Conservation (phyloP, 176 grass and related monocot species). For the Bothriochloa decipiens region DNA sequence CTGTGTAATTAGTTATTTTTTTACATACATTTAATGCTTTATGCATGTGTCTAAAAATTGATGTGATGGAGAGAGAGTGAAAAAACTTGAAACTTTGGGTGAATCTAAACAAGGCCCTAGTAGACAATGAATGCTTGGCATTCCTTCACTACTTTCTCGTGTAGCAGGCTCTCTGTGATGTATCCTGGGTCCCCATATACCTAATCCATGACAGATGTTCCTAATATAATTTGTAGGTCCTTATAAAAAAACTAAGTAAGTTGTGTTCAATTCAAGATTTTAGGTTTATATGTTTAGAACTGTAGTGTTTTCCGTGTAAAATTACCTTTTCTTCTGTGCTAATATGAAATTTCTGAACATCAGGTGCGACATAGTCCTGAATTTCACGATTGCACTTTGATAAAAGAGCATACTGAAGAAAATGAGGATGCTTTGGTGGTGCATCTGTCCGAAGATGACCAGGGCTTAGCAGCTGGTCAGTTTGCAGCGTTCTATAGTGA, state of each 20-base stretch:
- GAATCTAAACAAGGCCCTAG: too few species aligned
- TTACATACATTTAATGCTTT: too few species aligned
- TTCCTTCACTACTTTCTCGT: not conserved
- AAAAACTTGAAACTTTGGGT: too few species aligned
- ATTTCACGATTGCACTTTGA: slow-evolving; percentile 75
- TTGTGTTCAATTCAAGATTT: not conserved
- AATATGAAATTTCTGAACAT: slow-evolving; percentile 19
- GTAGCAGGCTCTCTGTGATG: not conserved
- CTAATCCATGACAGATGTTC: not conserved
- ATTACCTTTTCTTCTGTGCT: not conserved
- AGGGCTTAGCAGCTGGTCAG: slow-evolving; percentile 89
- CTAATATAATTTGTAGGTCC: not conserved
- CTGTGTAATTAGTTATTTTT: too few species aligned
- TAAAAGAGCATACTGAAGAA: slow-evolving; percentile 37
- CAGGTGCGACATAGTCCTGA: slow-evolving; percentile 81
- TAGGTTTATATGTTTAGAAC: not conserved
- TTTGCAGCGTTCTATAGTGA: slow-evolving; percentile 83
- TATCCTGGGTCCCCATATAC: not conserved
- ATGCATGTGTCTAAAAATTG: too few species aligned
- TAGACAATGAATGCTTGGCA: not conserved
- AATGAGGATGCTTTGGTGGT: slow-evolving; percentile 58
- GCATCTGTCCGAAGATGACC: slow-evolving; percentile 78
- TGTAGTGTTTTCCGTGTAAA: not conserved
- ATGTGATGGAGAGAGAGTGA: too few species aligned
- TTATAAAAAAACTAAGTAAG: not conserved